These are phyloP conservation scores for Phytomonas sp. DNA, from an alignment of 208 protist species.

Conservation along the genomic window DNA sequence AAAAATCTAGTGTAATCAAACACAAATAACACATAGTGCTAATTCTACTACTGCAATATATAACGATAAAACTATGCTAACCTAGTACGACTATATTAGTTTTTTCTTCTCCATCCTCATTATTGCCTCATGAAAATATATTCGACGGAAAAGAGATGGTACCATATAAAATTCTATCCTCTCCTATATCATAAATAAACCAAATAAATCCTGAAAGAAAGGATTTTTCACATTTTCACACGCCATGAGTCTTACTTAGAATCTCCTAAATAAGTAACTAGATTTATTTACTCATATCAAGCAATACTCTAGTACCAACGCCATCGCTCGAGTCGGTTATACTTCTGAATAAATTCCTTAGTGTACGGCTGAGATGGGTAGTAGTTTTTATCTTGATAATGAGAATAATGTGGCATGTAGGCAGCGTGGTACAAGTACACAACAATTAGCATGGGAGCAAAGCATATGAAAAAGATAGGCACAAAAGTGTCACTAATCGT, in stretches of 20 bases:
- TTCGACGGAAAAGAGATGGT: neutral
- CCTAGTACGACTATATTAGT: neutral
- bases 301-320: constrained; percentile 63
- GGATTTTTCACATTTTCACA: neutral
- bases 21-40: constrained; percentile 2
- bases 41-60: constrained; percentile 1
- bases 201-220: neutral
- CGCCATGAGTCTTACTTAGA: neutral
- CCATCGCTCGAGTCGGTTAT: constrained; percentile 86
- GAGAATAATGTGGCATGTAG: constrained; percentile 88
- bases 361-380: constrained; percentile 84
- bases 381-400: constrained; percentile 90
- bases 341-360: constrained; percentile 90
- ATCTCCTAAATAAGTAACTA: neutral
- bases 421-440: constrained; percentile 82
- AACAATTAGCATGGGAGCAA: constrained; percentile 69
- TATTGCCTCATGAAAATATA: neutral
- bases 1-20: neutral
- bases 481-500: constrained; percentile 86
- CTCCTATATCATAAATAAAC: neutral
- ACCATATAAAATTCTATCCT: neutral
- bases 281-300: neutral
- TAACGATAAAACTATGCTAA: neutral
- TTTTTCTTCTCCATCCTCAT: neutral
- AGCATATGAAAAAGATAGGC: constrained; percentile 71